phyloP scores from a whole-genome alignment of 768 basidiomycete species.

The Galerina sulciceps region DNA sequence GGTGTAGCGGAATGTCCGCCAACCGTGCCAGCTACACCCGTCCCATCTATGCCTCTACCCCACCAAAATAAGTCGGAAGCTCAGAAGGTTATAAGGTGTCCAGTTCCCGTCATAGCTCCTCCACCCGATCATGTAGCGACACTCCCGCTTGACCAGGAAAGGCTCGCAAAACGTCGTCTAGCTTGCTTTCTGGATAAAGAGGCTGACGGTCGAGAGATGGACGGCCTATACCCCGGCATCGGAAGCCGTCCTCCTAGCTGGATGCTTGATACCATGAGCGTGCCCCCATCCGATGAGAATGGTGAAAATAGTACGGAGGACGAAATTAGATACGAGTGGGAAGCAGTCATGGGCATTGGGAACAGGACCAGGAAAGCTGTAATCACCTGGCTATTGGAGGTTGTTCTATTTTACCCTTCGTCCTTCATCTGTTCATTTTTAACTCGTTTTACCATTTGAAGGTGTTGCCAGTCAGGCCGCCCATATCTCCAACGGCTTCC shows the following conservation, averaged over 20 bases:
- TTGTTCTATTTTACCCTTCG: slow-evolving; percentile 26
- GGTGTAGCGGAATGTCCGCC: slow-evolving; percentile 1
- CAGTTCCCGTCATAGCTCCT: slow-evolving; percentile 61
- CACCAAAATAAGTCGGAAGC: background rate
- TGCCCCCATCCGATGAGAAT: slow-evolving; percentile 10
- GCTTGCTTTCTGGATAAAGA: slow-evolving; percentile 46
- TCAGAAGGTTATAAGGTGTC: background rate
- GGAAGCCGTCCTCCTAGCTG: slow-evolving; percentile 1
- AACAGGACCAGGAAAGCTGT: slow-evolving; percentile 17
- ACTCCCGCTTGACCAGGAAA: slow-evolving; percentile 40
- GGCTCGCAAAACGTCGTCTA: slow-evolving; percentile 48
- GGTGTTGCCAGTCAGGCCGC: slow-evolving; percentile 24
- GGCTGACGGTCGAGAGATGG: slow-evolving; percentile 33
- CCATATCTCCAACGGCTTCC: slow-evolving; percentile 10
- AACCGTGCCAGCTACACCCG: slow-evolving; percentile 18
- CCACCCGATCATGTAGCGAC: slow-evolving; percentile 39
- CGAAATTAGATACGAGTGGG: slow-evolving; percentile 19
- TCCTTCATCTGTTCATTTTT: slow-evolving; percentile 1
- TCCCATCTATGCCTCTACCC: background rate
- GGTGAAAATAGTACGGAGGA: background rate
- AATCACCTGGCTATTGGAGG: slow-evolving; percentile 40
- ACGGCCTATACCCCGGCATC: slow-evolving; percentile 31
- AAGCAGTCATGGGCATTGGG: slow-evolving; percentile 23
- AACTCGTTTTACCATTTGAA: background rate
- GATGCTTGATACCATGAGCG: slow-evolving; percentile 4